Evolutionary conservation across 139 green algal genomes (phyloP).

Genomic region (Spirogloea muscicola): DNA sequence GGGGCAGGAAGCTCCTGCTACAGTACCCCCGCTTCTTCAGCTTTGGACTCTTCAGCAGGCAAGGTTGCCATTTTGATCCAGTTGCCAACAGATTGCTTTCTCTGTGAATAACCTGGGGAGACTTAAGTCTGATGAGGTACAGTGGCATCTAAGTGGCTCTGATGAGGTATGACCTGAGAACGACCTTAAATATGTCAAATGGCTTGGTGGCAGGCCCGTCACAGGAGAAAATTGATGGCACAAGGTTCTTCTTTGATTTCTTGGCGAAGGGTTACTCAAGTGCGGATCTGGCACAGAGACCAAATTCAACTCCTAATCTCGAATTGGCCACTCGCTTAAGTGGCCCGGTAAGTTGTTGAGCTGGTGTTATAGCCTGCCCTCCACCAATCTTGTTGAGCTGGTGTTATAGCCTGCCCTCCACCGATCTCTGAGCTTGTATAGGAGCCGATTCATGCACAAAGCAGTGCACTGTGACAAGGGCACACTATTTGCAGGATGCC

Average conservation of each 20-base stretch:
- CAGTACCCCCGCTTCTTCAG: slow-evolving; percentile 29
- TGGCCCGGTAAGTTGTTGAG: not conserved
- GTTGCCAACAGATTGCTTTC: not conserved
- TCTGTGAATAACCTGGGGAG: not conserved
- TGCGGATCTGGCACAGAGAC: not conserved
- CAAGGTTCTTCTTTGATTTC: slow-evolving; percentile 7
- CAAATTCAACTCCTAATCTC: slow-evolving; percentile 7
- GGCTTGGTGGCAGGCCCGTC: slow-evolving; percentile 20
- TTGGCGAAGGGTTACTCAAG: slow-evolving; percentile 16
- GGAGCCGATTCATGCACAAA: not conserved
- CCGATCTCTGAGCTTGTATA: not conserved
- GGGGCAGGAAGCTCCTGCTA: slow-evolving; percentile 30
- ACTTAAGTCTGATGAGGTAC: not conserved
- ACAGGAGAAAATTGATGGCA: slow-evolving; percentile 16
- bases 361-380: not conserved
- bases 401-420: not conserved
- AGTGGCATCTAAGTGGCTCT: not conserved
- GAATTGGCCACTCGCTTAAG: not conserved
- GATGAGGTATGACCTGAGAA: not conserved
- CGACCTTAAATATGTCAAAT: not conserved
- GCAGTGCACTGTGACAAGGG: not conserved
- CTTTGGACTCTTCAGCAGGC: slow-evolving; percentile 30
- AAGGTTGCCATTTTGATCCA: slow-evolving; percentile 15
- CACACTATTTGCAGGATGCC: not conserved
- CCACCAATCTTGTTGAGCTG: not conserved